These are phyloP conservation scores for Trichoderma cornu-damae DNA, from an alignment of 2,329 filamentous ascomycete species.

Conservation along the genomic window DNA sequence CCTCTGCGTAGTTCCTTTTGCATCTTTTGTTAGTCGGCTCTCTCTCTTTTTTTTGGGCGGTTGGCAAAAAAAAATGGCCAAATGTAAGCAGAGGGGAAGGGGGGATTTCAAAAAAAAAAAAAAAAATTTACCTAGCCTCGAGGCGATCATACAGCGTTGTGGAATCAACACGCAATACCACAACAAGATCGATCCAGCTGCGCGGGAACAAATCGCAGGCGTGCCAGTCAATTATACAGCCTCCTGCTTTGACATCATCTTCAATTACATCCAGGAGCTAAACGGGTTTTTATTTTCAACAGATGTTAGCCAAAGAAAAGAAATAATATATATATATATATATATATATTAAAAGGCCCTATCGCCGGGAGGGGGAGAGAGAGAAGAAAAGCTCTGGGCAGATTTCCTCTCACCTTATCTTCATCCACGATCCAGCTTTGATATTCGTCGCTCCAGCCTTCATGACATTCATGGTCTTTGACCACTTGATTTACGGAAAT, in stretches of 20 bases:
- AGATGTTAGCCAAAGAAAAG: too few relatives aligned
- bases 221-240: constrained; percentile 95
- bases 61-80: background rate
- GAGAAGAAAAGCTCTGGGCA: background rate
- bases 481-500: constrained; percentile 86
- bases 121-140: constrained; percentile 54
- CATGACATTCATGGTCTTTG: constrained; percentile 81
- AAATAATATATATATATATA: too few relatives aligned
- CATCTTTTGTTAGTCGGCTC: background rate
- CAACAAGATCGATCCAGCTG: constrained; percentile 90
- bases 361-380: too few relatives aligned
- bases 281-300: background rate
- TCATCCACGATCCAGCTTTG: constrained; percentile 93
- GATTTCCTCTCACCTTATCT: constrained; percentile 66
- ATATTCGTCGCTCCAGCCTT: constrained; percentile 79
- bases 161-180: constrained; percentile 81
- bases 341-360: background rate
- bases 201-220: constrained; percentile 92
- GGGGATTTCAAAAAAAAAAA: too few relatives aligned
- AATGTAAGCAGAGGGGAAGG: background rate
- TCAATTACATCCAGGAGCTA: constrained; percentile 86
- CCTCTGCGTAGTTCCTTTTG: constrained; percentile 70
- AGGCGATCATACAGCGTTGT: constrained; percentile 79
- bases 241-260: constrained; percentile 69
- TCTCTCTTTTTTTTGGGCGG: too few relatives aligned